phyloP scores from a whole-genome alignment of 2,329 filamentous ascomycete genomes.

The Pseudodiploospora longispora region DNA sequence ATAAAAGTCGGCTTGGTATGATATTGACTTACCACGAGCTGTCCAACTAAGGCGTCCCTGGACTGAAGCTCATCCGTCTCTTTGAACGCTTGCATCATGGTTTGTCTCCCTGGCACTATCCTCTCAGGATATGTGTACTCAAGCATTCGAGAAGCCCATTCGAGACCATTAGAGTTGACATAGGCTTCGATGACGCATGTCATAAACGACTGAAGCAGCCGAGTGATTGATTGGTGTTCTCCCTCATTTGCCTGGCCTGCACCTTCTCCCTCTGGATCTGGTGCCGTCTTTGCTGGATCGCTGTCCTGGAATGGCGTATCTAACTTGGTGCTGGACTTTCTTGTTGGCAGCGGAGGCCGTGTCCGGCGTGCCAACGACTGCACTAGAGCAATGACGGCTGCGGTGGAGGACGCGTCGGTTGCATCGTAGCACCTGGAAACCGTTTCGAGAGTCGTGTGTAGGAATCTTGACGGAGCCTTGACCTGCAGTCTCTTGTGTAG shows the following conservation, averaged over 20 bases:
- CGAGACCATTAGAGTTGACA: constrained; percentile 50
- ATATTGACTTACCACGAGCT: constrained; percentile 51
- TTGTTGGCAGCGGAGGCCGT: constrained; percentile 52
- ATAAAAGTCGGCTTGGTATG: no score
- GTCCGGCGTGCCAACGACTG: constrained; percentile 60
- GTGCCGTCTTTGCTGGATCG: constrained; percentile 46
- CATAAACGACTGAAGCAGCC: constrained; percentile 67
- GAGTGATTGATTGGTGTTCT: constrained; percentile 54
- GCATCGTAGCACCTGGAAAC: constrained; percentile 59
- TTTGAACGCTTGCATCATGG: constrained; percentile 56
- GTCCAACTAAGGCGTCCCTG: constrained; percentile 60
- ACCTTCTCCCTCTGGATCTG: constrained; percentile 49
- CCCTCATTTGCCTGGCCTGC: constrained; percentile 32
- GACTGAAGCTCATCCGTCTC: constrained; percentile 53
- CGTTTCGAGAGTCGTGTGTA: constrained; percentile 68
- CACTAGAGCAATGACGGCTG: constrained; percentile 61
- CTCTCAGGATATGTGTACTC: constrained; percentile 61
- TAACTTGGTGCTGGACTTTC: constrained; percentile 49
- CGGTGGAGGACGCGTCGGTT: constrained; percentile 58
- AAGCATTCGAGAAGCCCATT: constrained; percentile 56
- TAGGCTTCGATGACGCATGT: constrained; percentile 71
- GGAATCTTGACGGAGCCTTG: constrained; percentile 68
- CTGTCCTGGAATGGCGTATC: constrained; percentile 48
- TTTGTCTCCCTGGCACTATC: constrained; percentile 53
- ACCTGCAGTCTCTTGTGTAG: constrained; percentile 69